Evolutionary conservation across 192 early-diverging fungal genomes (phyloP), one percentile per base, ranked within the genome.

Genomic region (Umbelopsis isabellina): DNA sequence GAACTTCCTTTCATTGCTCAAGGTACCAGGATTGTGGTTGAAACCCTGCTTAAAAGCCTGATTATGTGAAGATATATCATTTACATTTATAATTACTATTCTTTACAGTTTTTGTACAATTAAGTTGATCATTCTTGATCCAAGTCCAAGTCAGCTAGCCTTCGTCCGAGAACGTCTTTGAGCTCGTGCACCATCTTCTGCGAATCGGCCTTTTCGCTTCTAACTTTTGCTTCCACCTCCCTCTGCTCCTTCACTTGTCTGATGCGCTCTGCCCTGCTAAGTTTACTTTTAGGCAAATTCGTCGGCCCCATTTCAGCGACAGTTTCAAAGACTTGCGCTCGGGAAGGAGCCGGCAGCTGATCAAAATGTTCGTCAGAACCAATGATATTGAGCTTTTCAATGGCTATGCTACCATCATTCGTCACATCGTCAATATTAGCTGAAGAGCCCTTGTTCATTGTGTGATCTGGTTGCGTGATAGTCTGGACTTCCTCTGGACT

Each of bases 111-210:
- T 11, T 61, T 35, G 27, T 61, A 58, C 53, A 61, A 35, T 33
- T 35, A 35, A 61, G 15, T 13, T 18, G 33, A 7, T 61, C 30
- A 27, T 16, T 69, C 35, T 22, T 55, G 18, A 2, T 66, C 20
- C 46, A 68, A 65, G 27, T 76, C 76, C 15, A 78, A 58, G 3
- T 78, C 72, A 7, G 33, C 65, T 1, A 72, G 8, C 21, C 86
- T 74, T 52, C 79, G 73, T 49, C 65, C 77, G 23, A 88, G 67
- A 20, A 88, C 86, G 75, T 79, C 80, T 47, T 88, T 88, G 21
- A 88, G 65, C 61, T 88, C 86, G 66, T 82, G 77, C 0, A 88
- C 83, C 84, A 88, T 86, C 46, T 79, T 82, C 48, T 84, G 73
- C 15, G 76, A 76, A 30, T 88, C 80, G 12, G 65, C 30, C 41